phyloP scores from a whole-genome alignment of 352 stramenopile genomes.

The Phytopythium helicoides region DNA sequence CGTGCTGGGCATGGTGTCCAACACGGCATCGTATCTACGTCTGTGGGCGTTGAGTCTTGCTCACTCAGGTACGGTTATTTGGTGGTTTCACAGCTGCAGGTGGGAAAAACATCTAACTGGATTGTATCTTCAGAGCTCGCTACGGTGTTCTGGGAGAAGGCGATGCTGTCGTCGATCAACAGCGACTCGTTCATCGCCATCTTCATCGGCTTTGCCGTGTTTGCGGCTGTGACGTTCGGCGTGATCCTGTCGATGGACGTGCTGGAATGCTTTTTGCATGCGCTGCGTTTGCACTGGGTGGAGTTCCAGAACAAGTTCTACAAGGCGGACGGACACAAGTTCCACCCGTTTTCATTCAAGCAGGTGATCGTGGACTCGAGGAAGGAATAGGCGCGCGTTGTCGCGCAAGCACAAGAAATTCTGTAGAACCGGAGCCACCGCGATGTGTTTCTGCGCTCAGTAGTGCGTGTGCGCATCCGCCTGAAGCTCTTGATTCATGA shows the following conservation, averaged over 20 bases:
- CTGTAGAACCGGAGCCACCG: no score
- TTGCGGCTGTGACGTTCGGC: slow-evolving; percentile 95
- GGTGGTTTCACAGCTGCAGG: no score
- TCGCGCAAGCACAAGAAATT: no score
- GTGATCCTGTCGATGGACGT: slow-evolving; percentile 99
- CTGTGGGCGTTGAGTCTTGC: slow-evolving; percentile 98
- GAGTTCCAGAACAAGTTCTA: slow-evolving; percentile 99
- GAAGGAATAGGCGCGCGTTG: slow-evolving; percentile 7
- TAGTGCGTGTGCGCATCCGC: no score
- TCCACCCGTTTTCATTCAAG: slow-evolving; percentile 95
- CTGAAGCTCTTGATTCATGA: no score
- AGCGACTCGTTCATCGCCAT: slow-evolving; percentile 96
- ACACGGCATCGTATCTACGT: slow-evolving; percentile 99
- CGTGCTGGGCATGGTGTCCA: slow-evolving; percentile 98
- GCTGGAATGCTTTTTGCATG: slow-evolving; percentile 99
- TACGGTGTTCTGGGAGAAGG: slow-evolving; percentile 98
- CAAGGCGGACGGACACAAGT: slow-evolving; percentile 96
- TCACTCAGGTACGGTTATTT: slow-evolving; percentile 84
- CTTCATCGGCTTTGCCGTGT: slow-evolving; percentile 93
- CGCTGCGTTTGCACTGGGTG: slow-evolving; percentile 98
- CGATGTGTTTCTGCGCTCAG: no score
- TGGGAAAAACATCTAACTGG: slow-evolving; percentile 15
- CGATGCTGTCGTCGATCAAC: slow-evolving; percentile 97
- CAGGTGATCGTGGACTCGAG: slow-evolving; percentile 74
- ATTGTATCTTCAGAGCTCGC: slow-evolving; percentile 54